Evolutionary conservation across 2,329 filamentous ascomycete genomes (phyloP).

Genomic region (Metarhizium humberi): DNA sequence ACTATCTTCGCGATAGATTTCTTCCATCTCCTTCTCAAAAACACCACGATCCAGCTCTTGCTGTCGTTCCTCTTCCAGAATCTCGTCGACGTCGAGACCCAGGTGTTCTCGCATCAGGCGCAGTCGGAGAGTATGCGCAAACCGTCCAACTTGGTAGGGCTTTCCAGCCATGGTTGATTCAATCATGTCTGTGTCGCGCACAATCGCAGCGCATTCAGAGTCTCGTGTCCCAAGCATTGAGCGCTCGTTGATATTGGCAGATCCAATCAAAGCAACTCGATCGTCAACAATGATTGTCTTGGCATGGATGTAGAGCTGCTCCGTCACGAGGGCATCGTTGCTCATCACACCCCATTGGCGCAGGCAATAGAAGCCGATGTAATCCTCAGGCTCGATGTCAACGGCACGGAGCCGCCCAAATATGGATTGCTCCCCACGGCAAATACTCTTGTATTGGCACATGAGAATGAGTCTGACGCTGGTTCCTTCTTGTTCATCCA

Average conservation of each 20-base stretch:
- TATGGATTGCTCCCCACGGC: conserved; percentile 82
- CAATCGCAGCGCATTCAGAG: conserved; percentile 82
- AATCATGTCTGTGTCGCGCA: conserved; percentile 88
- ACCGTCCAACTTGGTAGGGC: conserved; percentile 83
- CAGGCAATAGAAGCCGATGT: conserved; percentile 89
- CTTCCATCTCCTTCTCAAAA: conserved; percentile 51
- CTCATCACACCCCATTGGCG: conserved; percentile 89
- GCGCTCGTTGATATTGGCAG: conserved; percentile 96
- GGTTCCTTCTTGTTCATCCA: conserved; percentile 87
- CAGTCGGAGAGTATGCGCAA: conserved; percentile 86
- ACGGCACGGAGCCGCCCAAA: conserved; percentile 73
- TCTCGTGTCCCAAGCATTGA: conserved; percentile 90
- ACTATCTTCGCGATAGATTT: conserved; percentile 45
- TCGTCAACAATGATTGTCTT: conserved; percentile 97
- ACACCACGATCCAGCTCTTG: conserved; percentile 52
- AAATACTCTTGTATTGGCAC: conserved; percentile 94
- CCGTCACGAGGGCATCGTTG: conserved; percentile 75
- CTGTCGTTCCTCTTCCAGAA: conserved; percentile 68
- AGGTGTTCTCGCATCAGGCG: conserved; percentile 95
- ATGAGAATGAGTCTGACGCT: conserved; percentile 94
- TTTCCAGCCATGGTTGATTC: conserved; percentile 84
- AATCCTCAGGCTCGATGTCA: conserved; percentile 87
- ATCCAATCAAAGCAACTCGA: conserved; percentile 85
- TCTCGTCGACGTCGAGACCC: conserved; percentile 87
- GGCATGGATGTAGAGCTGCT: conserved; percentile 96